phyloP scores from a whole-genome alignment of 768 basidiomycete species.

The Leccinum longicurvipes region DNA sequence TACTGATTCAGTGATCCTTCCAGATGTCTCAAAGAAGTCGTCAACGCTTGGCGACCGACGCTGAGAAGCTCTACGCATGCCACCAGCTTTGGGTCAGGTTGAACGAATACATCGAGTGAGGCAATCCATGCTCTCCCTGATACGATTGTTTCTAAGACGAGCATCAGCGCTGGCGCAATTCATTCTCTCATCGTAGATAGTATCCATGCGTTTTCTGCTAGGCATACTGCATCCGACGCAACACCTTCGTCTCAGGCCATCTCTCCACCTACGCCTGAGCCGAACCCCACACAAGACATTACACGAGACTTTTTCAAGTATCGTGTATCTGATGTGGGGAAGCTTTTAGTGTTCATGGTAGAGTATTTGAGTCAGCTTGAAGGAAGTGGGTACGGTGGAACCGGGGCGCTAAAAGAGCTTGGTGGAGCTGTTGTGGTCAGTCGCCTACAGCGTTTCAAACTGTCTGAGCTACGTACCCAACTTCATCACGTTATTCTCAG shows the following conservation, averaged over 20 bases:
- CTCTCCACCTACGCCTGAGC: slow-evolving; percentile 41
- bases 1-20: slow-evolving; percentile 7
- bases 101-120: slow-evolving; percentile 65
- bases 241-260: slow-evolving; percentile 10
- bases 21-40: slow-evolving; percentile 82
- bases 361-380: slow-evolving; percentile 25
- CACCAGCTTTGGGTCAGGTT: slow-evolving; percentile 79
- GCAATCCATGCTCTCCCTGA: neutral
- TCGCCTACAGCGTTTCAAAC: slow-evolving; percentile 4
- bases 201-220: slow-evolving; percentile 65
- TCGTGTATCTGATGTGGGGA: slow-evolving; percentile 62
- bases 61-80: slow-evolving; percentile 81
- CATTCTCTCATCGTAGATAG: slow-evolving; percentile 68
- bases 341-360: slow-evolving; percentile 61
- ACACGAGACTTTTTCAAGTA: slow-evolving; percentile 83
- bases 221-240: slow-evolving; percentile 10
- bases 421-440: slow-evolving; percentile 57
- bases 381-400: slow-evolving; percentile 20
- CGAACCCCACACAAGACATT: slow-evolving; percentile 60
- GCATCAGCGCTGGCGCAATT: slow-evolving; percentile 48
- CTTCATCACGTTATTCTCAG: slow-evolving; percentile 35
- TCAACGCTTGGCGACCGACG: slow-evolving; percentile 72
- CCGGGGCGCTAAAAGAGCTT: slow-evolving; percentile 35
- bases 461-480: neutral
- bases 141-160: neutral